Conservation (phyloP, 495 filamentous ascomycete species). For the Aspergillus bertholletiae region DNA sequence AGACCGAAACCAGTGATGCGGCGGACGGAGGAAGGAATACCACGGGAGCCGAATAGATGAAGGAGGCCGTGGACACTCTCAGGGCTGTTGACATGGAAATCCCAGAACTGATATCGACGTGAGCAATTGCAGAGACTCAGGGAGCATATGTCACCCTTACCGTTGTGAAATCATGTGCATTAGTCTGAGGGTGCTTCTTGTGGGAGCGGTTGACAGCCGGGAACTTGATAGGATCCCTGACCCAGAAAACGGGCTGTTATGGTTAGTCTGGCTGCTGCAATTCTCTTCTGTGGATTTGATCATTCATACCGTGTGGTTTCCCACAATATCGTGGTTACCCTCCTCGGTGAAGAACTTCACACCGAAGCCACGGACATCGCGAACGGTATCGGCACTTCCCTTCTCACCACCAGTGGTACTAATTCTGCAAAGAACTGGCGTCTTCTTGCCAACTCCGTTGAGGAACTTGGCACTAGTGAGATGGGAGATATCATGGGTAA, state of each 20-base stretch:
- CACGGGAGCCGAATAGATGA: conserved; percentile 64
- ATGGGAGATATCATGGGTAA: conserved; percentile 51
- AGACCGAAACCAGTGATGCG: conserved; percentile 63
- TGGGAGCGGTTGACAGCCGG: conserved; percentile 50
- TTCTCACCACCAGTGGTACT: conserved; percentile 64
- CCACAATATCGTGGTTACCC: conserved; percentile 63
- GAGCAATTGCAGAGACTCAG: neutral
- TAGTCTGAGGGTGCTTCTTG: conserved; percentile 46
- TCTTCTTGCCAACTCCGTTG: conserved; percentile 58
- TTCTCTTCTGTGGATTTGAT: neutral
- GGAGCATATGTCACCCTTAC: conserved; percentile 7
- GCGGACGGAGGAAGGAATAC: conserved; percentile 57
- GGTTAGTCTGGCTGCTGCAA: neutral
- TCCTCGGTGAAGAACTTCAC: conserved; percentile 78
- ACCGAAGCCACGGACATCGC: conserved; percentile 65
- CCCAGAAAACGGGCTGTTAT: conserved; percentile 44
- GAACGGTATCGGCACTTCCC: conserved; percentile 60
- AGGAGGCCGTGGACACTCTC: conserved; percentile 61
- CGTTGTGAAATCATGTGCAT: conserved; percentile 48
- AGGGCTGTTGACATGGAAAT: conserved; percentile 35
- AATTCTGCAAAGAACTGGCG: conserved; percentile 54
- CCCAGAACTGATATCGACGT: conserved; percentile 47
- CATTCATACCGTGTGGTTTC: conserved; percentile 27
- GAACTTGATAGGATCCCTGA: conserved; percentile 53
- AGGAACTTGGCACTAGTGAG: conserved; percentile 38